Evolutionary conservation across 345 rosid species (phyloP).

Genomic region (Abelmoschus esculentus): DNA sequence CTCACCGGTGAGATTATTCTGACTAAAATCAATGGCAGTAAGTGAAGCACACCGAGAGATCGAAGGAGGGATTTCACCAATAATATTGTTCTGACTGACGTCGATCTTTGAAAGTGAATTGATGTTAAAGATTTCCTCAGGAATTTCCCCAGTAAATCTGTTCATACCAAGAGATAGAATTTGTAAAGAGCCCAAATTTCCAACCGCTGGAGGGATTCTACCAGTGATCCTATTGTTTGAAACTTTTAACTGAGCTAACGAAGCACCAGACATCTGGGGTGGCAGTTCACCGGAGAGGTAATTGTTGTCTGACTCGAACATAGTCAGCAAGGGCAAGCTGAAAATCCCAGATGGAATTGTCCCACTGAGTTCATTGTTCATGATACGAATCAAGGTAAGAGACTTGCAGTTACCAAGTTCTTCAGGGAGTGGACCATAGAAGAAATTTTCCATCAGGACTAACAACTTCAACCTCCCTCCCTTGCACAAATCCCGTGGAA

Average conservation of each 20-base stretch:
- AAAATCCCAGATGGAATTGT: constrained; percentile 68
- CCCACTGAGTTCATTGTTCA: constrained; percentile 49
- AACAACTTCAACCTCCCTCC: constrained; percentile 48
- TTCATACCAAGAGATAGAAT: constrained; percentile 43
- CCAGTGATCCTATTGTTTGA: constrained; percentile 62
- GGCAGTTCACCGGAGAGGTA: constrained; percentile 73
- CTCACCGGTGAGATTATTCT: constrained; percentile 51
- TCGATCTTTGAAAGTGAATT: constrained; percentile 38
- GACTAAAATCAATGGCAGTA: constrained; percentile 56
- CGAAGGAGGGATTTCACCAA: constrained; percentile 55
- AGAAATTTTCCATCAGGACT: constrained; percentile 60
- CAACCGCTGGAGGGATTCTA: constrained; percentile 55
- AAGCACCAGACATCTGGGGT: constrained; percentile 39
- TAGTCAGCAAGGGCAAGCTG: constrained; percentile 32
- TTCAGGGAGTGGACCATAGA: constrained; percentile 64
- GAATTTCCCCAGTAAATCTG: constrained; percentile 50
- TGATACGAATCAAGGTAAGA: constrained; percentile 41
- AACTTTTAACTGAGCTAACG: constrained; percentile 32
- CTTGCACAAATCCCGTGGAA: constrained; percentile 62
- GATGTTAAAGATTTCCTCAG: constrained; percentile 40
- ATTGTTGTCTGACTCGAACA: constrained; percentile 56
- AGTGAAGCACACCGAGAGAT: constrained; percentile 38
- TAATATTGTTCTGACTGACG: constrained; percentile 47
- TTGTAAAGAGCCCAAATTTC: constrained; percentile 38
- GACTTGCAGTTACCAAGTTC: constrained; percentile 65